Evolutionary conservation across 805 yeast species (phyloP), one percentile per base, ranked within the genome.

Genomic region (Saccharomyces jurei): DNA sequence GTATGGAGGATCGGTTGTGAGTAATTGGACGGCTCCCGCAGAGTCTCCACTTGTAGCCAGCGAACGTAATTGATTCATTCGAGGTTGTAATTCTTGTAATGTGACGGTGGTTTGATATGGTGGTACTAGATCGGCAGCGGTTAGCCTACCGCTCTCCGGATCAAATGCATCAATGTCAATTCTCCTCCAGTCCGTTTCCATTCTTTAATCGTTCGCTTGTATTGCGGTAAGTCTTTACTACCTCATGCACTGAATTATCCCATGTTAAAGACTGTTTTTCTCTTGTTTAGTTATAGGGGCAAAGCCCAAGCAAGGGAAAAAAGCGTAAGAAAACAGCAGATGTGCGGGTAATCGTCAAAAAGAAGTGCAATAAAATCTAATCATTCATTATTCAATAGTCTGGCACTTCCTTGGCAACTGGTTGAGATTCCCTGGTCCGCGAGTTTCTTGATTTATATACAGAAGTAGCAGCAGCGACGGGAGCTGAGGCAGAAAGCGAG

Each of bases 151-250:
- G 62, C 79, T 80, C 49, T 91, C 96, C 3, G 96, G 87, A 66
- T 91, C 97, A 60, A 83, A 83, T 17, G 89, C 87, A 71, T 94
- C 98, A 52, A 94, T 84, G 70, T 94, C 96, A 63, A 92, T 89
- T 79, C 94, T 83, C 80, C 99, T 86, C 96, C 96, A 87, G 67
- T 86, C 90, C 57, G 56, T 25, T 36, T 36, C 44, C 44, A 36
- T 36, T 21, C 25, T 17, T 36, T 17, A 8, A 17, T 36, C 44
- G 11, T 8, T 17, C 25, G 25, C 22, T 10, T 36, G 25, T 36
- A 3, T 4, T 36, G 25, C 25, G 13, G 8, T 36, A 9, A 17
- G 17, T 36, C 4, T 36, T 8, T 22, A 6, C 44, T 36, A 13
- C 11, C 25, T 36, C 44, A 22, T 17, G 8, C 17, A 9, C 25